Evolutionary conservation across 257 asterid species (phyloP).

Genomic region (Lavandula angustifolia): DNA sequence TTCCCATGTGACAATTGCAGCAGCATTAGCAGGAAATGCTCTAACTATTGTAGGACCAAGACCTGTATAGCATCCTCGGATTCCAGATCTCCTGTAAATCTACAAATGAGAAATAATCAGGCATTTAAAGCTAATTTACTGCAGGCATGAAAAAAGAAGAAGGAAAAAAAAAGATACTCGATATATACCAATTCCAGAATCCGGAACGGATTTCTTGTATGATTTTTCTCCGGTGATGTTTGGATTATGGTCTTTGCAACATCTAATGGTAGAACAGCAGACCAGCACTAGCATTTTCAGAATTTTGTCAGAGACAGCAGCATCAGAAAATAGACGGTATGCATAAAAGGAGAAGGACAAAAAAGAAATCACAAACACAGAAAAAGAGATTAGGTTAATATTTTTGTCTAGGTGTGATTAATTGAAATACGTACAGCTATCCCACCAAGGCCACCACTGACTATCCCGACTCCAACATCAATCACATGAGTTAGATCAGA

Average conservation of each 20-base stretch:
- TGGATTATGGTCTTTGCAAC: constrained; percentile 92
- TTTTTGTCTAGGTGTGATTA: constrained; percentile 20
- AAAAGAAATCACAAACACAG: constrained; percentile 19
- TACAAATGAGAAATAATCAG: constrained; percentile 40
- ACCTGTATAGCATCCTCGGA: constrained; percentile 85
- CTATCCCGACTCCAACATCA: constrained; percentile 78
- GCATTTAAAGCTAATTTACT: constrained; percentile 25
- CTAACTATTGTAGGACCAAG: constrained; percentile 81
- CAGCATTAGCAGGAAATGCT: constrained; percentile 83
- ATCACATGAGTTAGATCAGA: constrained; percentile 48
- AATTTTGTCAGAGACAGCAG: constrained; percentile 22
- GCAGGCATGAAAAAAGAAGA: constrained; percentile 9
- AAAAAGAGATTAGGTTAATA: constrained; percentile 11
- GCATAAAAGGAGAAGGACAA: constrained; percentile 4
- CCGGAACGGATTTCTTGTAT: constrained; percentile 68
- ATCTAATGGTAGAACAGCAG: constrained; percentile 73
- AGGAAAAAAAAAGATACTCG: constrained; percentile 23
- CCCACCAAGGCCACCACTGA: constrained; percentile 91
- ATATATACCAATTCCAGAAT: constrained; percentile 55
- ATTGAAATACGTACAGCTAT: constrained; percentile 58
- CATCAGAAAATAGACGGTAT: constrained; percentile 33
- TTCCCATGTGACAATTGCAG: constrained; percentile 78
- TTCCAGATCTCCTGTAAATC: constrained; percentile 78
- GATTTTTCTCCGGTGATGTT: constrained; percentile 55
- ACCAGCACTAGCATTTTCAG: constrained; percentile 58